Evolutionary conservation across 805 yeast genomes (phyloP).

Genomic region (Kodamaea leandrae): DNA sequence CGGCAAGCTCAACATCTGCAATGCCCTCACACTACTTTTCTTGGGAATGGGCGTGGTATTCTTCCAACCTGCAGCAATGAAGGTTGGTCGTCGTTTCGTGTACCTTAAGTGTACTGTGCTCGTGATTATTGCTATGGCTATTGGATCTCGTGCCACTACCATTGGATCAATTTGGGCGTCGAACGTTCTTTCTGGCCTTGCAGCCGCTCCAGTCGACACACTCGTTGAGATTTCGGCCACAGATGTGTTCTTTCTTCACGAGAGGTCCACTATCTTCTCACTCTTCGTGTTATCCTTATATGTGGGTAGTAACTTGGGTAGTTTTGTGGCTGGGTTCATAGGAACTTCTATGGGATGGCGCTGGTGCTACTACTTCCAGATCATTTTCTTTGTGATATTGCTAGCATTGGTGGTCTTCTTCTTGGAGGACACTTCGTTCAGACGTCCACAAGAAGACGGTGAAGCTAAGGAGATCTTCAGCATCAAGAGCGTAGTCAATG

Average conservation of each 20-base stretch:
- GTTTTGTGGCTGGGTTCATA: constrained; percentile 44
- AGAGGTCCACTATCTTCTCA: constrained; percentile 34
- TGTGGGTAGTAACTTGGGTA: constrained; percentile 43
- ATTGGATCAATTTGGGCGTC: constrained; percentile 22
- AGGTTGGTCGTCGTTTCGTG: constrained; percentile 30
- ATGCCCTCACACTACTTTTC: constrained; percentile 50
- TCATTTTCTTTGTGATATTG: constrained; percentile 35
- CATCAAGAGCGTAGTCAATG: neutral
- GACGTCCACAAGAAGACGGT: constrained; percentile 16
- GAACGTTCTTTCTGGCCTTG: constrained; percentile 28
- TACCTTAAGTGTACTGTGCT: constrained; percentile 27
- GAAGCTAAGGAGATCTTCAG: neutral
- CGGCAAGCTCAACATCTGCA: constrained; percentile 42
- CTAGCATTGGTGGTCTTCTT: constrained; percentile 32
- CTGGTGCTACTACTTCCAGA: constrained; percentile 35
- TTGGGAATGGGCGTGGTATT: constrained; percentile 40
- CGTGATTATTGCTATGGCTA: constrained; percentile 26
- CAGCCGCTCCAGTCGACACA: constrained; percentile 47
- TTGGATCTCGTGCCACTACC: constrained; percentile 30
- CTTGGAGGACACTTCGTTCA: constrained; percentile 46
- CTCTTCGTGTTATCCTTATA: constrained; percentile 40
- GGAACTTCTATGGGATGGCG: constrained; percentile 38
- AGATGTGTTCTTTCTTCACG: constrained; percentile 45
- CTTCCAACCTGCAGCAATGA: constrained; percentile 36
- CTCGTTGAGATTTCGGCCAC: constrained; percentile 48